These are phyloP conservation scores for Cunninghamia lanceolata DNA, from an alignment of 75 land plant genomes.

Conservation along the genomic window DNA sequence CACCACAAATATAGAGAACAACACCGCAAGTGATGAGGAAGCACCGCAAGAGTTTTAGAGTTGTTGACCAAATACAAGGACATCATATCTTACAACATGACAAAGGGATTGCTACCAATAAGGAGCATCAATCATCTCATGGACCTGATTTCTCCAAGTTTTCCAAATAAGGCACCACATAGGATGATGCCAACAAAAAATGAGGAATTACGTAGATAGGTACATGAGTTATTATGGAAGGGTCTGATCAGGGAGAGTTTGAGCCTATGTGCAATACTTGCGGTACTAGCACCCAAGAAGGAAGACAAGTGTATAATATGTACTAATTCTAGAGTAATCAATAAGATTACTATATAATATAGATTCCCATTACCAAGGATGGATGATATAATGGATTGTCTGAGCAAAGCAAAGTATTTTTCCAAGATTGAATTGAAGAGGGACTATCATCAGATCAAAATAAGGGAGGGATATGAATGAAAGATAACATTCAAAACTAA, in stretches of 20 bases:
- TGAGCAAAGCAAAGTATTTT: not conserved
- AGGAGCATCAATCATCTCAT: not conserved
- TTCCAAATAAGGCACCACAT: not conserved
- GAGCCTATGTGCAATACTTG: not conserved
- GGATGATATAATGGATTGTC: not conserved
- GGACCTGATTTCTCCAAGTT: not conserved
- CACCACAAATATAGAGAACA: too few species aligned
- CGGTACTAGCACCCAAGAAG: not conserved
- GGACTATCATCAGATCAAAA: not conserved
- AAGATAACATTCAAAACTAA: too few species aligned
- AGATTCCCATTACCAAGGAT: not conserved
- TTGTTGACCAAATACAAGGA: too few species aligned
- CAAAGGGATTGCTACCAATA: not conserved
- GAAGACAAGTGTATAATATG: not conserved
- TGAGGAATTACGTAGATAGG: not conserved
- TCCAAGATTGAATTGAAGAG: not conserved
- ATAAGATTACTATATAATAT: not conserved
- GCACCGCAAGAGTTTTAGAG: too few species aligned
- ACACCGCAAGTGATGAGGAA: too few species aligned
- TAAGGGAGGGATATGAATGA: not conserved
- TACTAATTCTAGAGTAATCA: not conserved
- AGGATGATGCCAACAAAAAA: not conserved
- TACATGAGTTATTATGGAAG: not conserved
- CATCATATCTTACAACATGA: too few species aligned
- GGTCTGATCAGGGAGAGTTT: not conserved